These are phyloP conservation scores for Umbilicus rupestris DNA, from an alignment of 164 flowering plant species.

Conservation along the genomic window DNA sequence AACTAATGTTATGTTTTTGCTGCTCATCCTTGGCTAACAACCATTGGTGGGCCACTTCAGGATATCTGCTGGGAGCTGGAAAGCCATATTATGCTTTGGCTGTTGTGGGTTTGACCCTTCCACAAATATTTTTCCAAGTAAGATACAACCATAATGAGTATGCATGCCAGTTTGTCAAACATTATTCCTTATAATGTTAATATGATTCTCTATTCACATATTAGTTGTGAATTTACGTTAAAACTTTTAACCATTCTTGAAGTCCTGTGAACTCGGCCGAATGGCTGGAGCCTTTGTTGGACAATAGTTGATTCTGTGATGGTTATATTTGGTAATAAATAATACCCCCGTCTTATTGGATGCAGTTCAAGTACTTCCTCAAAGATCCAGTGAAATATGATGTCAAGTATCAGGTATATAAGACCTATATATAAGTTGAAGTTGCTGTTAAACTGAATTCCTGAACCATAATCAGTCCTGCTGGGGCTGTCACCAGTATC, in stretches of 20 bases:
- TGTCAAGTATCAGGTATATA: slow-evolving; percentile 82
- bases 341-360: background rate
- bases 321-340: background rate
- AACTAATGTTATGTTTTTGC: background rate
- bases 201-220: background rate
- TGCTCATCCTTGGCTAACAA: background rate
- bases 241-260: background rate
- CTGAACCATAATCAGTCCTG: background rate
- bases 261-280: background rate
- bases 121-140: slow-evolving; percentile 91
- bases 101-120: slow-evolving; percentile 54
- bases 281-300: background rate
- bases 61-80: slow-evolving; percentile 71
- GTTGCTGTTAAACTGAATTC: background rate
- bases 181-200: background rate
- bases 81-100: slow-evolving; percentile 80
- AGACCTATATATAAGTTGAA: background rate
- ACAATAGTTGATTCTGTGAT: background rate
- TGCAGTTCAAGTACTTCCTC: slow-evolving; percentile 85
- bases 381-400: slow-evolving; percentile 89
- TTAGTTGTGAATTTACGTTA: background rate
- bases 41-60: slow-evolving; percentile 22
- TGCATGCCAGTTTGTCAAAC: background rate
- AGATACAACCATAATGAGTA: too few species aligned
- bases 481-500: background rate